Percentiles rank a stretch among this genome's conserved stretches.
phyloP scores from a whole-genome alignment of 1,139 yeast species.

The Debaryomyces psychrophilus region DNA sequence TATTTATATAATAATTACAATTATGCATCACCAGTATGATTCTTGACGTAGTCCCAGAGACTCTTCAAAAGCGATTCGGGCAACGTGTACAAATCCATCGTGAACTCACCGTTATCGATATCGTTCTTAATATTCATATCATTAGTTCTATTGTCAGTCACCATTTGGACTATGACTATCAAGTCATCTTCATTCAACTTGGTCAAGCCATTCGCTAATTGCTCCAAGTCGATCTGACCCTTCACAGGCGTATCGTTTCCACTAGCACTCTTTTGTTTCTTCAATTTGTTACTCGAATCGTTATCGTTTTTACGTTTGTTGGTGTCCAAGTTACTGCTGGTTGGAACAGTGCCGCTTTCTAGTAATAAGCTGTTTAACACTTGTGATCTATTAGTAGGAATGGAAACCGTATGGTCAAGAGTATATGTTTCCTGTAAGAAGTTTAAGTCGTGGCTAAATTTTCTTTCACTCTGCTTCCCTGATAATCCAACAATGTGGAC shows the following conservation, averaged over 20 bases:
- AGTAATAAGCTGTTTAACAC: constrained; percentile 67
- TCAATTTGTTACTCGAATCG: constrained; percentile 49
- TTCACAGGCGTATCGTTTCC: constrained; percentile 56
- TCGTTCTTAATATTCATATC: constrained; percentile 97
- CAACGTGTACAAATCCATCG: constrained; percentile 91
- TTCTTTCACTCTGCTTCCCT: constrained; percentile 88
- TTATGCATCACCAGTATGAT: constrained; percentile 52
- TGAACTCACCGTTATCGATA: constrained; percentile 95
- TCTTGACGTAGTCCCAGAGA: constrained; percentile 91
- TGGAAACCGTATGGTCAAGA: constrained; percentile 73
- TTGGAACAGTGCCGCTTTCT: constrained; percentile 82
- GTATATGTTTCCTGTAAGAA: constrained; percentile 77
- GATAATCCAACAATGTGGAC: constrained; percentile 62
- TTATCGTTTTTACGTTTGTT: constrained; percentile 32
- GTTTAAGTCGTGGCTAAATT: constrained; percentile 85
- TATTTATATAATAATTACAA: constrained; percentile 1
- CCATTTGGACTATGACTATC: constrained; percentile 95
- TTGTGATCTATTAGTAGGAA: constrained; percentile 77
- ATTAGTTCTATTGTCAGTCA: constrained; percentile 90
- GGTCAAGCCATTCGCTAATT: constrained; percentile 86
- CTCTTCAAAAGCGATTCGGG: constrained; percentile 92
- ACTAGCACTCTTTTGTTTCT: constrained; percentile 60
- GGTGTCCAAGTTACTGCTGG: constrained; percentile 34
- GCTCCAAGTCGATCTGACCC: constrained; percentile 83
- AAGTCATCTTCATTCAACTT: constrained; percentile 90